A percentile compares a stretch with the other conserved stretches of the same genome.
Evolutionary conservation across 2,329 filamentous ascomycete species (phyloP).

Genomic region (Phialophora macrospora): DNA sequence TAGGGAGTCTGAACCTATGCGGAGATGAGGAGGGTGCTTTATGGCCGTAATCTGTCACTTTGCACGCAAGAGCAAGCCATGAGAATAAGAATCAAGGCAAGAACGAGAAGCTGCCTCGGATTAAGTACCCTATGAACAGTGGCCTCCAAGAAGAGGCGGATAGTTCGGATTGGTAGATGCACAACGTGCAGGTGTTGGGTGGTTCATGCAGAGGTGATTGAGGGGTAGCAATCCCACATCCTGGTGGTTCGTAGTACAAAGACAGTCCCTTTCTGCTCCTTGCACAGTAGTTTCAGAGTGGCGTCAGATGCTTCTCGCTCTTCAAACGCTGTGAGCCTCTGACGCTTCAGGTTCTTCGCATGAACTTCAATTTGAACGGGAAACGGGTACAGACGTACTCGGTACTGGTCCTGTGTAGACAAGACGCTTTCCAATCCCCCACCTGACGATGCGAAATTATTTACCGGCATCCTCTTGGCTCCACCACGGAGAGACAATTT

Average conservation of each 20-base stretch:
- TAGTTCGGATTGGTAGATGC: background rate
- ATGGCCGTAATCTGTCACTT: too few species aligned
- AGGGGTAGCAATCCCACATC: background rate
- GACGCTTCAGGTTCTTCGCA: background rate
- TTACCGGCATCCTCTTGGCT: conserved; percentile 20
- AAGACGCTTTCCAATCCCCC: conserved; percentile 14
- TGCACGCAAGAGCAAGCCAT: background rate
- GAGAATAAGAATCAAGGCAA: background rate
- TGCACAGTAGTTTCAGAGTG: background rate
- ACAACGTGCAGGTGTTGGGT: background rate
- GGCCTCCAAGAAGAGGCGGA: background rate
- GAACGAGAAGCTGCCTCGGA: background rate
- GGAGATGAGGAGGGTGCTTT: too few species aligned
- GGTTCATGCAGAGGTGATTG: background rate
- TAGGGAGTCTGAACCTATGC: background rate
- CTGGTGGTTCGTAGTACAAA: background rate
- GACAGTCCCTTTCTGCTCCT: background rate
- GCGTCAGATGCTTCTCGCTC: background rate
- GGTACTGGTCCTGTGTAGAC: background rate
- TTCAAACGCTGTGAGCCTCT: background rate
- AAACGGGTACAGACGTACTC: too few species aligned
- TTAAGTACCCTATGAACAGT: background rate
- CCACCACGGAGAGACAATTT: conserved; percentile 23
- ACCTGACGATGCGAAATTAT: conserved; percentile 19
- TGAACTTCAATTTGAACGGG: background rate